These are phyloP conservation scores for Solanum virginianum DNA, from an alignment of 257 asterid genomes.

Conservation along the genomic window DNA sequence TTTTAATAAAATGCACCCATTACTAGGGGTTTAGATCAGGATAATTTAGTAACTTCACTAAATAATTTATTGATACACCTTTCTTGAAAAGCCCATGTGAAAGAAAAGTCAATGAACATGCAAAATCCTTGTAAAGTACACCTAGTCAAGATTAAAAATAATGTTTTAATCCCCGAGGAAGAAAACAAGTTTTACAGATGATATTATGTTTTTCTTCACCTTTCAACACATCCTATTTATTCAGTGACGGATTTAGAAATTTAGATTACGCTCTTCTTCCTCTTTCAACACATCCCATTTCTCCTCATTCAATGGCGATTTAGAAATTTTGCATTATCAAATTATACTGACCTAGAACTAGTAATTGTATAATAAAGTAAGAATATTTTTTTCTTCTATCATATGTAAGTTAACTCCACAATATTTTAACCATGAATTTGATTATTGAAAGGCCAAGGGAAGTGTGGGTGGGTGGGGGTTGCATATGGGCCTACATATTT, in stretches of 20 bases:
- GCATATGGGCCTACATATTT: conserved; percentile 5
- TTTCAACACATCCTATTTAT: not conserved
- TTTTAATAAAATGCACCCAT: not conserved
- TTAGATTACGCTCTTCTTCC: not conserved
- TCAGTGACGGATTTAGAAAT: not conserved
- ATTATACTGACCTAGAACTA: not conserved
- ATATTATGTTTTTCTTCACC: not conserved
- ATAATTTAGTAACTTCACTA: not conserved
- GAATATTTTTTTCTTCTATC: not conserved
- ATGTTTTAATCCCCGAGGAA: fast-evolving
- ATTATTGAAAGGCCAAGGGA: not conserved
- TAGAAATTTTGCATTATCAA: not conserved
- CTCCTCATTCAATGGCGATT: not conserved
- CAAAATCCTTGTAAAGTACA: conserved; percentile 35
- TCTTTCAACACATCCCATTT: not conserved
- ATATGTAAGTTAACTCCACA: not conserved
- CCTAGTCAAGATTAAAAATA: conserved; percentile 14
- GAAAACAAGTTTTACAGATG: not conserved
- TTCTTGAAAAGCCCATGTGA: conserved; percentile 55
- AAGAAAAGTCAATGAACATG: conserved; percentile 36
- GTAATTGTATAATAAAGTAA: not conserved
- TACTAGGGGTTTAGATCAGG: not conserved
- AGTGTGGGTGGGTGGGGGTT: not conserved
- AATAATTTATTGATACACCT: not conserved
- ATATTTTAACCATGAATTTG: conserved; percentile 17